Percentiles rank a stretch among this genome's conserved stretches.
phyloP scores from a whole-genome alignment of 2,329 filamentous ascomycete genomes.

The Phialophora macrospora region DNA sequence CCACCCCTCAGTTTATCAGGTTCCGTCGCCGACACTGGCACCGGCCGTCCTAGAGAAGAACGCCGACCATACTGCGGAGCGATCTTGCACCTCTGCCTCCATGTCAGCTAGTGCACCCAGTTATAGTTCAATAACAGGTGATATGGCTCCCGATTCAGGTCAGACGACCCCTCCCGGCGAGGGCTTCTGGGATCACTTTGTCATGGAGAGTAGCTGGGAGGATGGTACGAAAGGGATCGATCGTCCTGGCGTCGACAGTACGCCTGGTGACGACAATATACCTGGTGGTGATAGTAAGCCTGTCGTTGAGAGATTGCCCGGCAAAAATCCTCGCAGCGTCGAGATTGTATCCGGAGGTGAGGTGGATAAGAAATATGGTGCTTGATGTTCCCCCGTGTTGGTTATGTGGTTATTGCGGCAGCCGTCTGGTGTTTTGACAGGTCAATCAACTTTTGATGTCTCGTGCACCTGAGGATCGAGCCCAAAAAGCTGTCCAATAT shows the following conservation, averaged over 20 bases:
- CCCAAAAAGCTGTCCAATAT: background rate
- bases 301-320: background rate
- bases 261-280: background rate
- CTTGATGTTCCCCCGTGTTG: background rate
- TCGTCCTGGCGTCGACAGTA: background rate
- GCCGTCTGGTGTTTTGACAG: conserved; percentile 38
- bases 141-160: conserved; percentile 23
- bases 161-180: conserved; percentile 35
- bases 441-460: conserved; percentile 33
- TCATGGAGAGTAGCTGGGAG: conserved; percentile 39
- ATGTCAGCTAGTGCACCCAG: conserved; percentile 4
- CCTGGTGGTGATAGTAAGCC: background rate
- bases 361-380: background rate
- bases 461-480: background rate
- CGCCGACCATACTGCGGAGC: background rate
- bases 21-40: conserved; percentile 50
- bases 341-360: background rate
- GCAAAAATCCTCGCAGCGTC: background rate
- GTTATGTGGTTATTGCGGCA: conserved; percentile 35
- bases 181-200: conserved; percentile 39
- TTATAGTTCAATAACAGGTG: conserved; percentile 8
- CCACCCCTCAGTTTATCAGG: conserved; percentile 42
- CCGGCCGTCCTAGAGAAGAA: conserved; percentile 45
- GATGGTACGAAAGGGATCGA: conserved; percentile 10
- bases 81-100: background rate